phyloP scores from a whole-genome alignment of 805 yeast species.

The Candida adriatica region DNA sequence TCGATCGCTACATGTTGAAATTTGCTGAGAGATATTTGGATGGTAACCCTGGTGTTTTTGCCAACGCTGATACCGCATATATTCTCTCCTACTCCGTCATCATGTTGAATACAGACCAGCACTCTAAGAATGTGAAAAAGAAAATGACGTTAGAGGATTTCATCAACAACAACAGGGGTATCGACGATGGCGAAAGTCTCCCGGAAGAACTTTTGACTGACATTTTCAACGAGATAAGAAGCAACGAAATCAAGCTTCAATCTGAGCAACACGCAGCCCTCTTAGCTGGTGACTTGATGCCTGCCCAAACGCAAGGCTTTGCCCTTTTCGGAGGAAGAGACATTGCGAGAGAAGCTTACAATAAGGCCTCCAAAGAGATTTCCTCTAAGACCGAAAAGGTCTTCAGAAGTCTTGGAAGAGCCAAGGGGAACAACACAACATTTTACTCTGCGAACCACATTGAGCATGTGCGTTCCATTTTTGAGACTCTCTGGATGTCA shows the following conservation, averaged over 20 bases:
- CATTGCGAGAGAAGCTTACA: constrained; percentile 73
- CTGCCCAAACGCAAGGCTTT: constrained; percentile 35
- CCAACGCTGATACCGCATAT: constrained; percentile 92
- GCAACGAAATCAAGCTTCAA: constrained; percentile 81
- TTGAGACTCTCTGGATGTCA: constrained; percentile 96
- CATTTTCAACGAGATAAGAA: constrained; percentile 71
- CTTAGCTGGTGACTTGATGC: constrained; percentile 51
- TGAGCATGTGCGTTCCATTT: constrained; percentile 88
- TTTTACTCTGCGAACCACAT: constrained; percentile 81
- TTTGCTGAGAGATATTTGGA: constrained; percentile 89
- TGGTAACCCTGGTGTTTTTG: constrained; percentile 82
- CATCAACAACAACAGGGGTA: constrained; percentile 79
- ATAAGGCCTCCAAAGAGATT: constrained; percentile 89
- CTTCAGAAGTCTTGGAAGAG: constrained; percentile 57
- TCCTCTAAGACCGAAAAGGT: constrained; percentile 81
- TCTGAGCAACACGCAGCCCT: constrained; percentile 94
- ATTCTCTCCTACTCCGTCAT: constrained; percentile 88
- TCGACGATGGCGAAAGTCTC: constrained; percentile 83
- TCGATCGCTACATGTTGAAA: constrained; percentile 93
- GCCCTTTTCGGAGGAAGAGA: constrained; percentile 65
- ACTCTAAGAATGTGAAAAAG: constrained; percentile 76
- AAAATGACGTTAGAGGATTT: constrained; percentile 89
- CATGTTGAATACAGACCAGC: constrained; percentile 91
- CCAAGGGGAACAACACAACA: constrained; percentile 36
- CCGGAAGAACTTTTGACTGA: constrained; percentile 64